phyloP scores from a whole-genome alignment of 2,329 filamentous ascomycete species.

The Fusarium sp. region DNA sequence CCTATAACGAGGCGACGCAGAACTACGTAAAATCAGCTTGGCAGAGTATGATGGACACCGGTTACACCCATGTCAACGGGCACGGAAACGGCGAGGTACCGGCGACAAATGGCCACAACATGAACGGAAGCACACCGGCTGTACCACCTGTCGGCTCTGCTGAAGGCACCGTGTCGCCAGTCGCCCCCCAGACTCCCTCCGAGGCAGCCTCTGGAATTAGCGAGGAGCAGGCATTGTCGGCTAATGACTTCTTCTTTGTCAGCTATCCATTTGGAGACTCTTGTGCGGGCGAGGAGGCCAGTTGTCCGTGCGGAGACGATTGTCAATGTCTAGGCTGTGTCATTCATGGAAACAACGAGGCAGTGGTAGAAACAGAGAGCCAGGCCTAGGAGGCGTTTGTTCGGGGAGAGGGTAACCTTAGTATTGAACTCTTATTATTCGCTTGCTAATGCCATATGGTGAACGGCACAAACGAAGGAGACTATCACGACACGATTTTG shows the following conservation, averaged over 20 bases:
- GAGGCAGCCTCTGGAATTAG: slow-evolving; percentile 57
- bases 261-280: slow-evolving; percentile 61
- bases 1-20: slow-evolving; percentile 72
- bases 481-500: background rate
- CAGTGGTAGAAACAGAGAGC: slow-evolving; percentile 7
- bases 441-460: background rate
- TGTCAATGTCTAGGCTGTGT: slow-evolving; percentile 68
- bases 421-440: background rate
- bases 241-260: slow-evolving; percentile 69
- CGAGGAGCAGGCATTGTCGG: slow-evolving; percentile 64
- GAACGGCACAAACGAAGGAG: background rate
- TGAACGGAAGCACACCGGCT: slow-evolving; percentile 29
- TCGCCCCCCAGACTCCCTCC: slow-evolving; percentile 59
- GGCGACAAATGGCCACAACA: slow-evolving; percentile 27
- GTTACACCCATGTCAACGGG: slow-evolving; percentile 42
- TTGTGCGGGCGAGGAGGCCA: slow-evolving; percentile 61
- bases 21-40: slow-evolving; percentile 63
- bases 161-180: slow-evolving; percentile 52
- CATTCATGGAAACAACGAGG: slow-evolving; percentile 58
- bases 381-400: slow-evolving; percentile 7
- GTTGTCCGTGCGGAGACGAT: slow-evolving; percentile 69
- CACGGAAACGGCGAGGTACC: slow-evolving; percentile 38
- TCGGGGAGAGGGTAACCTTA: background rate
- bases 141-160: slow-evolving; percentile 18
- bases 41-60: slow-evolving; percentile 53